Conservation (phyloP, 345 rosid species). For the Gynandropsis gynandra region DNA sequence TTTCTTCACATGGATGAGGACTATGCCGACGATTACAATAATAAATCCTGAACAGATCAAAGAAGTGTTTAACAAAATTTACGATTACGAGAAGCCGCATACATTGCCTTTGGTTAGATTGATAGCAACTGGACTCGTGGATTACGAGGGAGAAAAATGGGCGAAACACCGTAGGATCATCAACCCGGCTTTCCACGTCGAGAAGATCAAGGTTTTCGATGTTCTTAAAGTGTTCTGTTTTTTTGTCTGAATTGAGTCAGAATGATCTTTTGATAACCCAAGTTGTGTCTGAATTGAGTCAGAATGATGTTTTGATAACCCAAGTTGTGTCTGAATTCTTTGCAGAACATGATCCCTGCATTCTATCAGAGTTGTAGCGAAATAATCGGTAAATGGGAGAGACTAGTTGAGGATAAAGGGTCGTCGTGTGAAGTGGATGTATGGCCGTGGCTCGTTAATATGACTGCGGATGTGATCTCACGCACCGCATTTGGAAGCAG, state of each 20-base stretch:
- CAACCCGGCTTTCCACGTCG: slow-evolving; percentile 49
- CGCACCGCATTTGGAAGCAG: slow-evolving; percentile 33
- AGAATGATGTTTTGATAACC: background rate
- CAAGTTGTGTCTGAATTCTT: background rate
- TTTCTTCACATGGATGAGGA: slow-evolving; percentile 44
- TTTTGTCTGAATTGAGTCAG: background rate
- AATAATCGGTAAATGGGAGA: slow-evolving; percentile 23
- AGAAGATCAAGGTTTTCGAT: slow-evolving; percentile 48
- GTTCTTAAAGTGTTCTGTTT: no score
- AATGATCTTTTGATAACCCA: background rate
- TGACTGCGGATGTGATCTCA: slow-evolving; percentile 33
- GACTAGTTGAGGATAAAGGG: slow-evolving; percentile 11
- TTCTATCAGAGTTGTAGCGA: slow-evolving; percentile 22
- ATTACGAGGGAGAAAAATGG: slow-evolving; percentile 51
- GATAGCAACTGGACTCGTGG: slow-evolving; percentile 28
- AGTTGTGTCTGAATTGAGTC: no score
- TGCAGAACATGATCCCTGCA: slow-evolving; percentile 18
- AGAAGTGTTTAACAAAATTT: slow-evolving; percentile 35
- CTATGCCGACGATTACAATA: slow-evolving; percentile 33
- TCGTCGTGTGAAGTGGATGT: slow-evolving; percentile 23
- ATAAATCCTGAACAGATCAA: slow-evolving; percentile 40
- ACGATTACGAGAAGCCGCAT: slow-evolving; percentile 30
- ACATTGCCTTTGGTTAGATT: slow-evolving; percentile 27
- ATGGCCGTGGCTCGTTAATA: slow-evolving; percentile 25
- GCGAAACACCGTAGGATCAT: slow-evolving; percentile 38